These are phyloP conservation scores for Fusarium zealandicum DNA, from an alignment of 2,329 filamentous ascomycete species.

Conservation along the genomic window DNA sequence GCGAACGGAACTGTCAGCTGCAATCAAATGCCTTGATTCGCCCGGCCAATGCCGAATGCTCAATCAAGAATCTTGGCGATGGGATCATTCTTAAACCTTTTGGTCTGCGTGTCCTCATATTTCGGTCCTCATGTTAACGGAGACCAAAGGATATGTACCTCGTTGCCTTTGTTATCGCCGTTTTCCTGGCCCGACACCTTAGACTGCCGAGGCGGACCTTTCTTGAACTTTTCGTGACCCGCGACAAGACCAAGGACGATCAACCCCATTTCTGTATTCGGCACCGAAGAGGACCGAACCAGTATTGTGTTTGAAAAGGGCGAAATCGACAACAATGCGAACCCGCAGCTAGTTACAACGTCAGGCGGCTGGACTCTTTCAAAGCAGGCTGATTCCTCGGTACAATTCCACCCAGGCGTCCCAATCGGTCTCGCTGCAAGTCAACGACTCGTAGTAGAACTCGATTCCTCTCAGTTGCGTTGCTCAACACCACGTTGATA, in stretches of 20 bases:
- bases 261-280: not conserved
- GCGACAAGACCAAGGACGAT: not conserved
- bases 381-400: not conserved
- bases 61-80: not conserved
- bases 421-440: not conserved
- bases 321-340: not conserved
- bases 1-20: too few relatives aligned
- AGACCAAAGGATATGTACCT: not conserved
- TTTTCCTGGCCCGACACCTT: not conserved
- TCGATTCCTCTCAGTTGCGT: not conserved
- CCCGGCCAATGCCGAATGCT: not conserved
- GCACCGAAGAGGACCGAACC: not conserved
- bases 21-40: conserved; percentile 11
- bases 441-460: not conserved
- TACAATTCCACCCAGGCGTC: not conserved
- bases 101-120: not conserved
- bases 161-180: not conserved
- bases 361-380: not conserved
- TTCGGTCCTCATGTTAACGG: not conserved
- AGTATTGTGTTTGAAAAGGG: not conserved
- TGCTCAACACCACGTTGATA: not conserved
- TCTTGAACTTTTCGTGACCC: not conserved
- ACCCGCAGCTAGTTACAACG: too few relatives aligned
- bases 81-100: conserved; percentile 1
- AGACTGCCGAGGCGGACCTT: not conserved